These are phyloP conservation scores for Phialophora chinensis DNA, from an alignment of 2,329 filamentous ascomycete genomes.

Conservation along the genomic window DNA sequence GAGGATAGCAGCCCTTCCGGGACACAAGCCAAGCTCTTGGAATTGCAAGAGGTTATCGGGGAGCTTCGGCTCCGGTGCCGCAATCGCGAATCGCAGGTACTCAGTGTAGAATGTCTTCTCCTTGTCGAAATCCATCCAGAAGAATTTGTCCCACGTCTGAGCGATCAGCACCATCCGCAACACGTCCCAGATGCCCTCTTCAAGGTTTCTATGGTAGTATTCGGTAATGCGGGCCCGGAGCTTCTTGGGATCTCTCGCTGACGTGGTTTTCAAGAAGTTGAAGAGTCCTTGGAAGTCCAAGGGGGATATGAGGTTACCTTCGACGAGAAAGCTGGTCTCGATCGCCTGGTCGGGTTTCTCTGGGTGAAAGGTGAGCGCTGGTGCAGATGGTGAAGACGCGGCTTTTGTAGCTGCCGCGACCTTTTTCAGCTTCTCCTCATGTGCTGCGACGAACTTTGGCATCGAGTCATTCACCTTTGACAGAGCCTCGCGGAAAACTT, in stretches of 20 bases:
- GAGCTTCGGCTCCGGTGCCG: constrained; percentile 8
- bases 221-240: constrained; percentile 16
- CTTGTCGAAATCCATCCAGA: constrained; percentile 24
- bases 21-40: constrained; percentile 28
- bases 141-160: constrained; percentile 20
- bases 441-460: constrained; percentile 30
- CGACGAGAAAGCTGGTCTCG: neutral
- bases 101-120: constrained; percentile 27
- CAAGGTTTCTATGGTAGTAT: constrained; percentile 24
- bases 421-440: constrained; percentile 25
- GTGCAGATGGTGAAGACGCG: neutral
- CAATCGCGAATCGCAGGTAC: constrained; percentile 23
- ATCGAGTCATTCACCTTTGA: constrained; percentile 32
- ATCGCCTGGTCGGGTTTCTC: neutral
- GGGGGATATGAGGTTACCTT: neutral
- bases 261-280: neutral
- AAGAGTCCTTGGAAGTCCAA: neutral
- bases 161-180: constrained; percentile 21
- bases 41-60: constrained; percentile 21
- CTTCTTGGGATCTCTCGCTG: constrained; percentile 5
- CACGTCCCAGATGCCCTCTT: constrained; percentile 32
- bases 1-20: constrained; percentile 27
- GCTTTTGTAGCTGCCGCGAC: constrained; percentile 6
- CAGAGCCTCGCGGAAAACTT: constrained; percentile 25
- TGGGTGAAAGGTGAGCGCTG: neutral